Evolutionary conservation across 352 stramenopile species (phyloP).

Genomic region (Elongisporangium senticosum): DNA sequence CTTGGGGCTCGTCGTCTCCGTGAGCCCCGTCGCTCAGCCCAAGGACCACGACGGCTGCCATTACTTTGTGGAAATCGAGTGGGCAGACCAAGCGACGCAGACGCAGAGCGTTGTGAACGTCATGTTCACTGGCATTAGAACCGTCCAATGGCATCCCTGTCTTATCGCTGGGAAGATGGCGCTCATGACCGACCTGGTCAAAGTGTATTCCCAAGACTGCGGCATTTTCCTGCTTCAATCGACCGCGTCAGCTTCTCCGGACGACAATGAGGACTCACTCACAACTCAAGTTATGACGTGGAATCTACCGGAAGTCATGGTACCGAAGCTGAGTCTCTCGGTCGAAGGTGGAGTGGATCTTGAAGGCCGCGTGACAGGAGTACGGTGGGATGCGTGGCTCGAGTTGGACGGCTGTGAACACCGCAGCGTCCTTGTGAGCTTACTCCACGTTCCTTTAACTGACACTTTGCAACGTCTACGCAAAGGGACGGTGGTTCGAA

Average conservation of each 20-base stretch:
- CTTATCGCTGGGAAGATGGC: slow-evolving; percentile 30
- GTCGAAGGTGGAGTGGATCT: slow-evolving; percentile 21
- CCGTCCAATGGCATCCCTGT: slow-evolving; percentile 42
- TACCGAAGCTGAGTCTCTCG: slow-evolving; percentile 5
- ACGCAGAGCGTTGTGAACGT: slow-evolving; percentile 37
- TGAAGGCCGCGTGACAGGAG: slow-evolving; percentile 21
- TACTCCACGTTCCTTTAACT: slow-evolving; percentile 30
- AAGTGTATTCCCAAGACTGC: slow-evolving; percentile 57
- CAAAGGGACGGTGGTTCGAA: slow-evolving; percentile 15
- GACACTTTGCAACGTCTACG: slow-evolving; percentile 24
- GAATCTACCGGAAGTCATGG: slow-evolving; percentile 8
- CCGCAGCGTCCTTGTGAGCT: slow-evolving; percentile 21
- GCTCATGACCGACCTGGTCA: slow-evolving; percentile 56
- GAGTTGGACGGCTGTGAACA: slow-evolving; percentile 18
- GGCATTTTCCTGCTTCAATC: slow-evolving; percentile 57
- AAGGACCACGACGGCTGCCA: slow-evolving; percentile 28
- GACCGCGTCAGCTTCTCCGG: slow-evolving; percentile 11
- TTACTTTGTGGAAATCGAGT: slow-evolving; percentile 66
- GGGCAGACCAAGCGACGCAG: background rate
- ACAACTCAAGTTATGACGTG: slow-evolving; percentile 24
- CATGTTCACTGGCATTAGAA: slow-evolving; percentile 32
- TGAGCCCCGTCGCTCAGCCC: slow-evolving; percentile 55
- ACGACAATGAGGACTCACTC: background rate
- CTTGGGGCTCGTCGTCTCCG: slow-evolving; percentile 36
- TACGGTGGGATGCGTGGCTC: slow-evolving; percentile 42